phyloP scores from a whole-genome alignment of 2,329 filamentous ascomycete species.

The Fusarium domesticum region DNA sequence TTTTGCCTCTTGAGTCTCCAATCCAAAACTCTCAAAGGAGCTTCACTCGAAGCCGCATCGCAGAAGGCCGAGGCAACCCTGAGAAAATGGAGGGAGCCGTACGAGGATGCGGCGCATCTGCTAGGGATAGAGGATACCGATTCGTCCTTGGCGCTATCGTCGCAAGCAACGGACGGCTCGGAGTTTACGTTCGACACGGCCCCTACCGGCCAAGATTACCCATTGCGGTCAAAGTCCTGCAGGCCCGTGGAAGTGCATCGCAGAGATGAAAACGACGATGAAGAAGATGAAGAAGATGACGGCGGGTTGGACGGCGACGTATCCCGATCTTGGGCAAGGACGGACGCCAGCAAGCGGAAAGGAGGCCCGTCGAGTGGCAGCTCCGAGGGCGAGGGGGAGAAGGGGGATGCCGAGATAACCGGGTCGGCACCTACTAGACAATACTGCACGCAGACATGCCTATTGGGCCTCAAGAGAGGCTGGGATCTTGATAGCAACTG shows the following conservation, averaged over 20 bases:
- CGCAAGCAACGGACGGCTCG: conserved; percentile 3
- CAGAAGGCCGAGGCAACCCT: conserved; percentile 8
- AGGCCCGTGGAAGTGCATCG: neutral
- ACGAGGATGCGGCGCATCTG: conserved; percentile 14
- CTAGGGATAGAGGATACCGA: conserved; percentile 1
- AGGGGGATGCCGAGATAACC: conserved; percentile 11
- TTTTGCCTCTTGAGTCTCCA: conserved; percentile 20
- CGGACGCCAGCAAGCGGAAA: conserved; percentile 1
- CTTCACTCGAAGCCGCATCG: conserved; percentile 10
- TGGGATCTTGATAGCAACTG: conserved; percentile 17
- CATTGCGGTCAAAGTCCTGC: conserved; percentile 4
- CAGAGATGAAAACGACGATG: too few species aligned
- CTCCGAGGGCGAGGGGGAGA: conserved; percentile 1
- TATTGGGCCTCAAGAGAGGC: conserved; percentile 21
- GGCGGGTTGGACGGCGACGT: neutral
- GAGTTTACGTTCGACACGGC: conserved; percentile 1
- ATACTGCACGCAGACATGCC: conserved; percentile 24
- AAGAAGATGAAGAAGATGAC: conserved; percentile 1
- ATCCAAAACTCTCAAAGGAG: conserved; percentile 14
- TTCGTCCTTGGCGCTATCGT: conserved; percentile 3
- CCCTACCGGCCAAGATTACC: conserved; percentile 3
- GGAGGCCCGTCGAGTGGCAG: conserved; percentile 1
- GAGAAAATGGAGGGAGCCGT: conserved; percentile 18
- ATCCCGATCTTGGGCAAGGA: neutral
- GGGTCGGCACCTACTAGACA: conserved; percentile 9